These are phyloP conservation scores for Coniophora puteana DNA, from an alignment of 1,284 basidiomycete genomes.

Conservation along the genomic window DNA sequence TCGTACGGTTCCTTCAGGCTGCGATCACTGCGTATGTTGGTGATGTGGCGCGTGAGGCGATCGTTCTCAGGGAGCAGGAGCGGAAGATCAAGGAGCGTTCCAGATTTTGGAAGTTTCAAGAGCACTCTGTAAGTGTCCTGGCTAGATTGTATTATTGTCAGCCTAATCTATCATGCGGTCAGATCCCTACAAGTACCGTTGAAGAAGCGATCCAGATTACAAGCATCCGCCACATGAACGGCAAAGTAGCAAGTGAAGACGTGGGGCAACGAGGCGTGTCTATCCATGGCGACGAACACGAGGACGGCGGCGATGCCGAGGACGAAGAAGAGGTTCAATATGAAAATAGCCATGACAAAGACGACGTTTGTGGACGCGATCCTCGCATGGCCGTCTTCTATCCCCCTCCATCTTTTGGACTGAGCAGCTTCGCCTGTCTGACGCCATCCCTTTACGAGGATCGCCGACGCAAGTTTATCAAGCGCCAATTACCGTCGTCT, in stretches of 20 bases:
- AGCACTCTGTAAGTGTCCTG: slow-evolving; percentile 17
- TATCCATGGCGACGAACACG: too few species aligned
- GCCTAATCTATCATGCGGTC: slow-evolving; percentile 11
- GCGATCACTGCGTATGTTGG: slow-evolving; percentile 48
- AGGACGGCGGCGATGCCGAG: slow-evolving; percentile 4
- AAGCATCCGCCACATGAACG: too few species aligned
- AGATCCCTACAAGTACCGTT: slow-evolving; percentile 42
- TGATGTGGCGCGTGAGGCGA: slow-evolving; percentile 43
- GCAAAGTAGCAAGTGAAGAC: too few species aligned
- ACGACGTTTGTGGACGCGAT: too few species aligned
- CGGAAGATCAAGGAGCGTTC: slow-evolving; percentile 47
- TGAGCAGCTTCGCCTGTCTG: too few species aligned
- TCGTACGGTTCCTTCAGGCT: slow-evolving; percentile 33
- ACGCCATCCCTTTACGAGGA: too few species aligned
- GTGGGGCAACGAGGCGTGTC: too few species aligned
- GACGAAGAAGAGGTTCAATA: slow-evolving; percentile 13
- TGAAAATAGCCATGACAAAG: slow-evolving; percentile 6
- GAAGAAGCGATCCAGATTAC: slow-evolving; percentile 41
- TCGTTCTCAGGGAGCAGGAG: slow-evolving; percentile 56
- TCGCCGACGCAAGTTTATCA: too few species aligned
- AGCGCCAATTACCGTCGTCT: too few species aligned
- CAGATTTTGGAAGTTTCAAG: slow-evolving; percentile 52
- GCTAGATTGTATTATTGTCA: slow-evolving; percentile 27
- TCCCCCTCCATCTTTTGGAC: too few species aligned
- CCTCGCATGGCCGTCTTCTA: too few species aligned